Evolutionary conservation across 768 basidiomycete genomes (phyloP).

Genomic region (Phlebiopsis gigantea): DNA sequence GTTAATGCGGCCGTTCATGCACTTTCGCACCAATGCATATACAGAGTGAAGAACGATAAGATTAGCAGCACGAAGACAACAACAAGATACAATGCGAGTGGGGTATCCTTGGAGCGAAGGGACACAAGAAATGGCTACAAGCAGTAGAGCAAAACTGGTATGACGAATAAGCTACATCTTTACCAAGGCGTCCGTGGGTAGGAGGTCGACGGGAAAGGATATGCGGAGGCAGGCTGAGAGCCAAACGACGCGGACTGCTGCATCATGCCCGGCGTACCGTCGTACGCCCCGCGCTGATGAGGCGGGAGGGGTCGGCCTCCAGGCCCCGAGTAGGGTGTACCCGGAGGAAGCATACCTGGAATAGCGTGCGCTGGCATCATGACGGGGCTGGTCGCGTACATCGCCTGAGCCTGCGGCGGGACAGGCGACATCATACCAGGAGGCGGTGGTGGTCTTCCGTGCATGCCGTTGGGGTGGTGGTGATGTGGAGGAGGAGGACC

Average conservation of each 20-base stretch:
- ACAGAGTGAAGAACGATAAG: background rate
- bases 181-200: conserved; percentile 50
- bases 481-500: conserved; percentile 10
- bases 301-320: conserved; percentile 31
- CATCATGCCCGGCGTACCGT: conserved; percentile 15
- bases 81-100: conserved; percentile 6
- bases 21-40: conserved; percentile 8
- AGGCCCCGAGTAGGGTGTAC: conserved; percentile 23
- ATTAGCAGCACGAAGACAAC: conserved; percentile 9
- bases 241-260: conserved; percentile 23
- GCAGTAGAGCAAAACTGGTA: conserved; percentile 10
- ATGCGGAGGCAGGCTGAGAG: conserved; percentile 28
- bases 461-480: conserved; percentile 36
- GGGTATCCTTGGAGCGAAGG: conserved; percentile 5
- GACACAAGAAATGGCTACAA: conserved; percentile 12
- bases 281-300: conserved; percentile 22
- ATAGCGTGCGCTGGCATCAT: conserved; percentile 41
- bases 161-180: conserved; percentile 19
- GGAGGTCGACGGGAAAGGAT: conserved; percentile 35
- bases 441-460: conserved; percentile 26
- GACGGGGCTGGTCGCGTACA: conserved; percentile 68
- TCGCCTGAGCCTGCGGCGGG: conserved; percentile 50
- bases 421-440: conserved; percentile 58
- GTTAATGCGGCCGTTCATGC: background rate
- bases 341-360: conserved; percentile 19